Evolutionary conservation across 2,329 filamentous ascomycete species (phyloP), one percentile per base, ranked within the genome.

Genomic region (Colletotrichum trifolii): DNA sequence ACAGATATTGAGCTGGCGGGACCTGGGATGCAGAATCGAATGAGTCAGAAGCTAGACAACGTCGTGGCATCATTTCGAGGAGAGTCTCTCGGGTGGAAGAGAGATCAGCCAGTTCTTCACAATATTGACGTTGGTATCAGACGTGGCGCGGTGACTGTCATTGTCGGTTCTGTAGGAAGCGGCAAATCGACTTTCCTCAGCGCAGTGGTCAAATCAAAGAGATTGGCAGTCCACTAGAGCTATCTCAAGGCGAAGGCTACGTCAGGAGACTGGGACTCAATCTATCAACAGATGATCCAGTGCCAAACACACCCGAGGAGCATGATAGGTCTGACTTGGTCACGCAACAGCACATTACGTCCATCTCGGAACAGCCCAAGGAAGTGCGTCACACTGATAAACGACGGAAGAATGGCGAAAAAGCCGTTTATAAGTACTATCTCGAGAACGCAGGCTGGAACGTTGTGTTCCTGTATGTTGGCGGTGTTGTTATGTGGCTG

Each of bases 131-230:
- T 55, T 4, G 11, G 38, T 1, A 49, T 64, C 4, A 43, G 12
- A 5, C 49, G 17, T 17, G 12, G 15, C 1, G 36, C 52, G 1
- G n/a, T 68, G 11, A 67, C 64, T 15, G 12, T 48, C 10, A 47
- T 68, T 9, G 36, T 59, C 13, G 66, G 66, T 3, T 50, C 64
- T 5, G 64, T 67, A 6, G 64, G 58, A n/a, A 57, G 66, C 38
- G 66, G 66, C 2, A 68, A 68, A 43, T 64, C 66, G 8, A 39
- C 46, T 0, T 47, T 68, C n/a, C 17, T 68, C 1, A 53, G 36
- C 36, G 53, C 54, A 6, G 10, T 67, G 63, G 63, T 12, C 54
- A 47, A 42, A 42, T 66, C 1, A 39, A 35, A 15, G 53, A 66
- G 36, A 1, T 45, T 11, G 59, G 63, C 25, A 63, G 17, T 11